Base-by-base conservation (phyloP, 805 yeast species). In the Zygoascus biomembranicola region DNA sequence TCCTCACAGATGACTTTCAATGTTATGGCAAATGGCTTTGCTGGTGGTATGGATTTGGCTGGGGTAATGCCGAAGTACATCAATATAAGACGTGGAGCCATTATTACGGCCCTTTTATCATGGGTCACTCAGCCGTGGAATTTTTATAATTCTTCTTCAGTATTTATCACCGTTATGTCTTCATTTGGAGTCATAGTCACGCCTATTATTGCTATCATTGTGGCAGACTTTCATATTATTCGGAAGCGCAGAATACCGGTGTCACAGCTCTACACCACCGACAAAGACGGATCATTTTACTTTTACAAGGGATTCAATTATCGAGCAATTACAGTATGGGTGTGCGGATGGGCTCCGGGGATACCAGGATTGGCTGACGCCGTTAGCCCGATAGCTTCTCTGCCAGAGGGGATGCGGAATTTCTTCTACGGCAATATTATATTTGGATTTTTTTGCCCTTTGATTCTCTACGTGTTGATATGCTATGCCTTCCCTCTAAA, bases 371-470 rank as follows among this genome's bases (percentile, higher is more conserved):
- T 76, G 16, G 59, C 69, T 63, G 59, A 72, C 67, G 59, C 70
- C 61, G 73, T 68, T 58, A 59, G 66, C 64, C 45, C 69, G 63
- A 51, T 56, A 53, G 37, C 55, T 18, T 59, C 65, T 32, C 54
- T 60, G 47, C 58, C 47, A 19, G 47, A 35, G 5, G 80, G 80
- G n/a, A 67, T 72, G n/a, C 63, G 66, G 6, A 70, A 74, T 54
- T 74, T 69, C 59, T 77, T 69, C 60, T 66, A 73, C 51, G 78
- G 76, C 51, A 76, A 74, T 52, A 67, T 73, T 13, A 66, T 76
- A 55, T 74, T 73, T 56, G 73, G 75, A 2, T 74, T 75, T 52
- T 54, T 63, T 19, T 19, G 37, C n/a, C 48, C 50, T 31, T 18
- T 75, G 54, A 61, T 64, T 55, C 53, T 70, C 6, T 73, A 74